Evolutionary conservation across 2,329 filamentous ascomycete genomes (phyloP), one percentile per base, ranked within the genome.

Genomic region (Talaromyces islandicus): DNA sequence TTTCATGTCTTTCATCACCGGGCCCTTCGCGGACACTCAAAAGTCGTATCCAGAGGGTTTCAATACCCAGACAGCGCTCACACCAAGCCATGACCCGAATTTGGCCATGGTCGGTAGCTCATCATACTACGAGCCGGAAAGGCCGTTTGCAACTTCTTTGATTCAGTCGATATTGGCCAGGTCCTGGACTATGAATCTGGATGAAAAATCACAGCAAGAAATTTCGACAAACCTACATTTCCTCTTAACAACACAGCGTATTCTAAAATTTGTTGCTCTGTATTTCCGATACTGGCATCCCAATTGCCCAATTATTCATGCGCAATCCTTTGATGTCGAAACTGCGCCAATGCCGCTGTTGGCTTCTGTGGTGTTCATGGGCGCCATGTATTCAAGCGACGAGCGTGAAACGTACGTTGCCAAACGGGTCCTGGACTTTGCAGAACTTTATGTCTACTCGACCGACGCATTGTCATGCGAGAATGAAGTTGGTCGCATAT

Each of bases 271-370:
- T 58, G 65, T 77, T 4, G 65, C 67, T 1, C 66, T 78, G 3
- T 81, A 78, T 58, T 80, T 80, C 59, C 72, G 73, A 41, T 75
- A 73, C 60, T 80, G 78, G 73, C 77, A 81, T 35, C 72, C 72
- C 2, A 78, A 77, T 58, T 77, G 74, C 58, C 67, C 77, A 0
- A 75, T 81, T 29, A 65, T 81, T 4, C 77, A 80, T 63, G 62
- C 66, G 9, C 71, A 75, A 5, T 73, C 76, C 0, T 80, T 80
- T 57, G 69, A 77, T 58, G 68, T 73, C 2, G 71, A 77, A 14
- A 68, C 68, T 1, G 70, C 70, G 3, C 66, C 75, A 2, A 62
- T 75, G 30, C 69, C 73, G 0, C 65, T 81, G 6, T 67, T 81
- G 4, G 69, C 76, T 0, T 69, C 74, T 0, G 66, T 81, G 5